Evolutionary conservation across 2,329 filamentous ascomycete genomes (phyloP), one percentile per base, ranked within the genome.

Genomic region (Furcasterigmium sp.): DNA sequence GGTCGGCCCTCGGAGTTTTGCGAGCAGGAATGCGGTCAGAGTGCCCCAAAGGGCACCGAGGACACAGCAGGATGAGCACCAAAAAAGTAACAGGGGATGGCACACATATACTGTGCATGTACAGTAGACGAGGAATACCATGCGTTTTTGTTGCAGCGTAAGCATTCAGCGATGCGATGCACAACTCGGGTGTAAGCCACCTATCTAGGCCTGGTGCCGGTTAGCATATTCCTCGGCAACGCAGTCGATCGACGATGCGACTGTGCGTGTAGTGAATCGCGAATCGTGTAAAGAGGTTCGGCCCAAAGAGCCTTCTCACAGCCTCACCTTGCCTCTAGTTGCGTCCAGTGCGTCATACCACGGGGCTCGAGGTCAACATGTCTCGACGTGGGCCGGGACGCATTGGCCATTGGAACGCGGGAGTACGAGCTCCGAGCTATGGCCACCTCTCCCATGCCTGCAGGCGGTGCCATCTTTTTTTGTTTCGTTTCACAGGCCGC

Each of bases 1-100:
- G 30, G 21, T 29, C 30, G 29, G 39, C 20, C 39, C 30, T 35
- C 32, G 39, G 39, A 41, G 39, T 41, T 26, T 41, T n/a, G 21
- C 35, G 35, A 37, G 35, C 17, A 35, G 32, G 17, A 15, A 18
- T 17, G 32, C 32, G 18, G 32, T 9, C 32, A 19, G 6, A 8
- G 32, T 15, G n/a, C 17, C 13, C 17, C n/a, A 35, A 15, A 35
- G 11, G 32, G 32, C 32, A 15, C n/a, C 32, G 18, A 17, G 32
- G 17, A 35, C 32, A 35, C 15, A 15, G 32, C 32, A 35, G 32
- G 32, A 35, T 18, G 32, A 15, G 32, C 15, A 35, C 32, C 32
- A 35, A 35, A 35, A 35, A 35, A 35, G 11, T 7, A 7, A 26
- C 23, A 35, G 32, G 32, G 32, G 32, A 35, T 17, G 32, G 32